A percentile compares a stretch with the other conserved stretches of the same genome.
phyloP scores from a whole-genome alignment of 225 moss, liverwort and hornwort genomes.

The Sphagnum tenellum region DNA sequence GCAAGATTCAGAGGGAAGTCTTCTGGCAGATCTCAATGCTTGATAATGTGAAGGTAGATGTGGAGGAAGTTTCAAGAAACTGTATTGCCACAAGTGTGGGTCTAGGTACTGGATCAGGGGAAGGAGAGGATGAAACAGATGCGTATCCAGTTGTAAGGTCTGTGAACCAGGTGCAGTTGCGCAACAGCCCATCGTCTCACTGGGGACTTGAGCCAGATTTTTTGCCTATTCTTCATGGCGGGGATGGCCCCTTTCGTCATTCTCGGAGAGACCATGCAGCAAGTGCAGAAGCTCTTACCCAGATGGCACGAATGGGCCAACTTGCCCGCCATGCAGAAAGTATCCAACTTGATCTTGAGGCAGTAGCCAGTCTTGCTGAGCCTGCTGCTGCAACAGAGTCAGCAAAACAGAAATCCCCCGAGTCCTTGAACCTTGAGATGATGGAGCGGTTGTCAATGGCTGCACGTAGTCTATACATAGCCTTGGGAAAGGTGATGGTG shows the following conservation, averaged over 20 bases:
- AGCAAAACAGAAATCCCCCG: slow-evolving; percentile 71
- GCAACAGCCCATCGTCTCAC: slow-evolving; percentile 69
- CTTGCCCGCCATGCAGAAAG: slow-evolving; percentile 71
- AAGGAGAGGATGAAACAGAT: slow-evolving; percentile 80
- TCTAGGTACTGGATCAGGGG: slow-evolving; percentile 63
- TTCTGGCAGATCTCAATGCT: slow-evolving; percentile 79
- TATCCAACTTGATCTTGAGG: slow-evolving; percentile 61
- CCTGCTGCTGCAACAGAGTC: slow-evolving; percentile 51
- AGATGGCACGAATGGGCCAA: slow-evolving; percentile 85
- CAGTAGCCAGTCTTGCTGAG: slow-evolving; percentile 46
- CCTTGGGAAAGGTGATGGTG: slow-evolving; percentile 84
- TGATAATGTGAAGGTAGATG: slow-evolving; percentile 78
- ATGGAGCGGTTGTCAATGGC: slow-evolving; percentile 68
- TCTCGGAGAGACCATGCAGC: slow-evolving; percentile 72
- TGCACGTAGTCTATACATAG: slow-evolving; percentile 72
- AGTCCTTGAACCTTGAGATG: slow-evolving; percentile 77
- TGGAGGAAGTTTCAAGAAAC: slow-evolving; percentile 45
- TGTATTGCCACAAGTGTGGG: slow-evolving; percentile 52
- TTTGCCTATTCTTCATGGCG: slow-evolving; percentile 66
- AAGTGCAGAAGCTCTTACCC: slow-evolving; percentile 68
- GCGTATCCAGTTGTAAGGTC: slow-evolving; percentile 80
- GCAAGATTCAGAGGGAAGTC: slow-evolving; percentile 73
- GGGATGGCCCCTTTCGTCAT: slow-evolving; percentile 72
- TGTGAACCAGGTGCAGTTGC: slow-evolving; percentile 77
- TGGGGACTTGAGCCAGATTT: slow-evolving; percentile 96